These are phyloP conservation scores for Vigna mungo DNA, from an alignment of 306 rosid species.

Conservation along the genomic window DNA sequence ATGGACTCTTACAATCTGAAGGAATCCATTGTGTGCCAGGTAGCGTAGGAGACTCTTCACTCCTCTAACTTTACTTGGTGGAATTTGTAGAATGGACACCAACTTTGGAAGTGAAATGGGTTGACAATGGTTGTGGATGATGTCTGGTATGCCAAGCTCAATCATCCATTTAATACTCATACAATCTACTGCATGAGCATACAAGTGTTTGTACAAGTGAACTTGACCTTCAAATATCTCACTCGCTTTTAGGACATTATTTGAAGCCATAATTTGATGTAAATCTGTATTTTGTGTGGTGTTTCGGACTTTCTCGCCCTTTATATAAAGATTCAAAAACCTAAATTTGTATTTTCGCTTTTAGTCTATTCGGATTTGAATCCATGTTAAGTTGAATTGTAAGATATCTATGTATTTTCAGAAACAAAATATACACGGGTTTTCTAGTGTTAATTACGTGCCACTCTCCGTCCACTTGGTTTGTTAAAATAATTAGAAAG, in stretches of 20 bases:
- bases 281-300: neutral
- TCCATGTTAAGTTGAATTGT: too few species aligned
- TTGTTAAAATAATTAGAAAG: too few species aligned
- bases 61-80: slow-evolving; percentile 15
- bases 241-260: neutral
- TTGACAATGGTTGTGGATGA: slow-evolving; percentile 37
- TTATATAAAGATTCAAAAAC: neutral
- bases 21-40: slow-evolving; percentile 42
- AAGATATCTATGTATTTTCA: too few species aligned
- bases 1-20: neutral
- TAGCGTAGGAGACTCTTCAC: slow-evolving; percentile 44
- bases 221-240: slow-evolving; percentile 30
- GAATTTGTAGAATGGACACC: slow-evolving; percentile 46
- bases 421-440: too few species aligned
- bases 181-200: neutral
- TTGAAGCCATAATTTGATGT: slow-evolving; percentile 1
- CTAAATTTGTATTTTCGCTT: too few species aligned
- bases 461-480: too few species aligned
- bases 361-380: too few species aligned
- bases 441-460: too few species aligned
- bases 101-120: slow-evolving; percentile 46
- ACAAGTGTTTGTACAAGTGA: slow-evolving; percentile 13
- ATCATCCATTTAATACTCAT: slow-evolving; percentile 34
- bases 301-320: neutral
- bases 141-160: slow-evolving; percentile 32